phyloP scores from a whole-genome alignment of 2,329 filamentous ascomycete genomes.

The Aureobasidium sp. region DNA sequence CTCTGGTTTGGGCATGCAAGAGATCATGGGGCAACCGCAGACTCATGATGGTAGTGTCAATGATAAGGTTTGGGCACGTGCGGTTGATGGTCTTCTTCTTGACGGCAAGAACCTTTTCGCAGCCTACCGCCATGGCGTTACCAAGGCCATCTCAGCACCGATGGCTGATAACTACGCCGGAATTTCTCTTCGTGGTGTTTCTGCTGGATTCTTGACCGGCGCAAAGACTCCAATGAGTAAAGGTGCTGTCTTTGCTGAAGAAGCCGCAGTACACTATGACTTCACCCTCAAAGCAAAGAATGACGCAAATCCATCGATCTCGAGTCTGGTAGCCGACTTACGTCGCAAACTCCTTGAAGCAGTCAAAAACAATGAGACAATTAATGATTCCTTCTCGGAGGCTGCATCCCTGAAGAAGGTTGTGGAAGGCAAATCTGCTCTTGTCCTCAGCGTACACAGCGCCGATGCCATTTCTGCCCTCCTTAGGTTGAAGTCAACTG shows the following conservation, averaged over 20 bases:
- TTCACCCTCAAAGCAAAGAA: constrained; percentile 44
- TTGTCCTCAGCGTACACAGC: constrained; percentile 55
- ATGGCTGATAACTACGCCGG: constrained; percentile 21
- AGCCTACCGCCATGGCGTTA: constrained; percentile 34
- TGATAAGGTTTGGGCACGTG: constrained; percentile 48
- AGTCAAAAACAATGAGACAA: constrained; percentile 33
- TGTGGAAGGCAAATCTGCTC: constrained; percentile 46
- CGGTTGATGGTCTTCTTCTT: constrained; percentile 40
- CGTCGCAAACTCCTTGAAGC: constrained; percentile 50
- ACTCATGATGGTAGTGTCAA: constrained; percentile 48
- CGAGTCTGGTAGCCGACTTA: constrained; percentile 47
- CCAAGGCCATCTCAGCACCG: constrained; percentile 34
- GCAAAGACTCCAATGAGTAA: constrained; percentile 30
- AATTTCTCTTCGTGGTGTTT: constrained; percentile 31
- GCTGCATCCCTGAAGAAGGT: constrained; percentile 48
- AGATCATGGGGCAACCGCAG: constrained; percentile 51
- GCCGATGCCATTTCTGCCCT: constrained; percentile 57
- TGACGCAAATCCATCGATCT: constrained; percentile 44
- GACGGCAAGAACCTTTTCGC: constrained; percentile 34
- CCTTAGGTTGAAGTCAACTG: constrained; percentile 51
- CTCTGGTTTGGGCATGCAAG: constrained; percentile 54
- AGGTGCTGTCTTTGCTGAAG: constrained; percentile 34
- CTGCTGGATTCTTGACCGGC: constrained; percentile 31
- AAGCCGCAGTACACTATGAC: constrained; percentile 41
- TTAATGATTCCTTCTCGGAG: constrained; percentile 38